Evolutionary conservation across 257 asterid species (phyloP).

Genomic region (Lavandula angustifolia): DNA sequence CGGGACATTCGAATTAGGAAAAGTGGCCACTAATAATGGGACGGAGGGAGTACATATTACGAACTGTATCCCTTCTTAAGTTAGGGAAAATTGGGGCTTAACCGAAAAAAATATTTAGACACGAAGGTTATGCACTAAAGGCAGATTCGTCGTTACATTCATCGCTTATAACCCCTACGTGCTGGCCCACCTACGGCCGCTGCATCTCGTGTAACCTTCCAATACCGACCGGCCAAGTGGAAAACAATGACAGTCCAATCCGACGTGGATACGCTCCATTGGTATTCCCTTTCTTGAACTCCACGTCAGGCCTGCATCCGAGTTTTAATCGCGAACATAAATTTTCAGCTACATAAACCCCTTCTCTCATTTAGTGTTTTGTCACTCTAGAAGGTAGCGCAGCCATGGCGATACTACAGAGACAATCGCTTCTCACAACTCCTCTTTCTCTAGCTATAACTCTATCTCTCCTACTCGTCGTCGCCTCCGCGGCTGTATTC

Average conservation of each 20-base stretch:
- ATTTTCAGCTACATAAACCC: slow-evolving; percentile 30
- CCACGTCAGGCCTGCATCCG: slow-evolving; percentile 42
- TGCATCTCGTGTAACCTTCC: slow-evolving; percentile 49
- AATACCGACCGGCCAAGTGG: slow-evolving; percentile 56
- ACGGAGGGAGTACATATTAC: too few species aligned
- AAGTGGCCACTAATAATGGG: too few species aligned
- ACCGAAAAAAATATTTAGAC: too few species aligned
- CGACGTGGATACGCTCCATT: slow-evolving; percentile 22
- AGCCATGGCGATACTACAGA: slow-evolving; percentile 61
- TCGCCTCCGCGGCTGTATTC: slow-evolving; percentile 66
- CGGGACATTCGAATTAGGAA: too few species aligned
- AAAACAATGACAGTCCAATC: slow-evolving; percentile 39
- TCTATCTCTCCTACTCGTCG: slow-evolving; percentile 53
- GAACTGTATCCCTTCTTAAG: too few species aligned
- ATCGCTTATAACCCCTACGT: slow-evolving; percentile 22
- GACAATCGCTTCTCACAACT: slow-evolving; percentile 37
- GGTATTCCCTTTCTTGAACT: not conserved
- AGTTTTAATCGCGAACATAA: slow-evolving; percentile 10
- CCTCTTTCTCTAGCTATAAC: slow-evolving; percentile 49
- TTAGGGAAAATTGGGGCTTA: too few species aligned
- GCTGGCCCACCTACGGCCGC: slow-evolving; percentile 28
- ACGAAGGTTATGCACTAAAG: too few species aligned
- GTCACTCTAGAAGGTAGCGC: slow-evolving; percentile 28
- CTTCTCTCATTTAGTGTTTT: not conserved
- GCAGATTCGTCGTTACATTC: too few species aligned